Evolutionary conservation across 2,329 filamentous ascomycete genomes (phyloP), one percentile per base, ranked within the genome.

Genomic region (Thelonectria rubi): DNA sequence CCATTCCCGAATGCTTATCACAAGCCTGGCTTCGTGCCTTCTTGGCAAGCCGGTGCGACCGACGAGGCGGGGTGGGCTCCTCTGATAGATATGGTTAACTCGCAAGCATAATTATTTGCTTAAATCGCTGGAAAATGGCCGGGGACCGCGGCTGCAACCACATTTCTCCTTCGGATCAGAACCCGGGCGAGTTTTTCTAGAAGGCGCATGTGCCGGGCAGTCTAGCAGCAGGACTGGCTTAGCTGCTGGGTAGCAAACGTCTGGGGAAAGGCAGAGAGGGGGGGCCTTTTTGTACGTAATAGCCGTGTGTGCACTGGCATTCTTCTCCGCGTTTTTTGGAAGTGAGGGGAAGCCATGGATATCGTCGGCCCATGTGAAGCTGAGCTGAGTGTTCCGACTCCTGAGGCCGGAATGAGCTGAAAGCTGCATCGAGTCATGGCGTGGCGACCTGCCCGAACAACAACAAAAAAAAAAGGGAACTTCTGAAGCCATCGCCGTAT

Each of bases 71-170:
- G 7, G 5, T 5, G 26, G 26, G 10, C 7, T 4, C 24, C 24
- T 24, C 5, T 8, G 7, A 9, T 8, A 30, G 7, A 30, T 8
- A 30, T 30, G 26, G 26, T 30, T 30, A 30, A 24, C 7, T 30
- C 26, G 26, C 26, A 30, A 30, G 26, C 26, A 30, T 30, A 30
- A 30, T 30, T 30, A 30, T 30, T 30, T 30, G 26, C 5, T 30
- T 30, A 30, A 24, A 24, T 7, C 7, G 21, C 7, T 24, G 40
- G 40, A 12, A 43, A 10, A 43, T 5, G 40, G n/a, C 5, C 17
- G 40, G 7, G 40, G 9, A 43, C 18, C 14, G 18, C 53, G 54
- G 54, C 54, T 56, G 54, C 54, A 56, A 49, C 54, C 54, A 56
- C 53, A 17, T 43, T 17, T 15, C 3, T 17, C 21, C 45, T 4